phyloP scores from a whole-genome alignment of 148 eudicot species.

The Euryodendron excelsum region DNA sequence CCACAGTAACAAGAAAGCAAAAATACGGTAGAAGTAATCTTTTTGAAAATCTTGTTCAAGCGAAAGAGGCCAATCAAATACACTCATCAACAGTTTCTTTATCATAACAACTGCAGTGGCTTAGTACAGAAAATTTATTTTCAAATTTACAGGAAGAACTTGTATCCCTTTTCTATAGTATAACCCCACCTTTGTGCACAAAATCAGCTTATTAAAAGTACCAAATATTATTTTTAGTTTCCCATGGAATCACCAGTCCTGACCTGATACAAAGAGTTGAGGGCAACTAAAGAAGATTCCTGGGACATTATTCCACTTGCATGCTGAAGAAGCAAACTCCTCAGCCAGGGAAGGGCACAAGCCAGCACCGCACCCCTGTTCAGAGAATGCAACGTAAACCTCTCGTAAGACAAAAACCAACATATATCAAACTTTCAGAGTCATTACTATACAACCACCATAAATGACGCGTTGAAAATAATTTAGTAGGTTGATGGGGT shows the following conservation, averaged over 20 bases:
- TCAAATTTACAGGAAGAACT: too few relatives aligned
- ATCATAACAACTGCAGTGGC: too few relatives aligned
- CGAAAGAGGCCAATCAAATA: too few relatives aligned
- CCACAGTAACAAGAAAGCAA: too few relatives aligned
- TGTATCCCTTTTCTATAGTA: too few relatives aligned
- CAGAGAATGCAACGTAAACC: neutral
- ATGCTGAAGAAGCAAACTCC: slow-evolving; percentile 88
- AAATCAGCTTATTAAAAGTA: too few relatives aligned
- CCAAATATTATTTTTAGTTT: neutral
- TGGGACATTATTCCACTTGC: slow-evolving; percentile 79
- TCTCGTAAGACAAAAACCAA: neutral
- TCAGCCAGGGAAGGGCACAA: slow-evolving; percentile 86
- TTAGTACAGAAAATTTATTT: too few relatives aligned
- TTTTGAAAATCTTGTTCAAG: too few relatives aligned
- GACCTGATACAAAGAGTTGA: slow-evolving; percentile 84
- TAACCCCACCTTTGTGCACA: too few relatives aligned
- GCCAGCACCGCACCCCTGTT: slow-evolving; percentile 83
- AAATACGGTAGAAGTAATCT: too few relatives aligned
- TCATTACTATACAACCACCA: neutral
- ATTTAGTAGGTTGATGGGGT: neutral
- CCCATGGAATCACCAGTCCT: neutral
- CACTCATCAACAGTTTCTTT: too few relatives aligned
- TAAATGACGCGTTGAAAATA: neutral
- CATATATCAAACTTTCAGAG: neutral
- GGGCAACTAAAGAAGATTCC: slow-evolving; percentile 74